These are phyloP conservation scores for Sporothrix curviconia DNA, from an alignment of 2,329 filamentous ascomycete species.

Conservation along the genomic window DNA sequence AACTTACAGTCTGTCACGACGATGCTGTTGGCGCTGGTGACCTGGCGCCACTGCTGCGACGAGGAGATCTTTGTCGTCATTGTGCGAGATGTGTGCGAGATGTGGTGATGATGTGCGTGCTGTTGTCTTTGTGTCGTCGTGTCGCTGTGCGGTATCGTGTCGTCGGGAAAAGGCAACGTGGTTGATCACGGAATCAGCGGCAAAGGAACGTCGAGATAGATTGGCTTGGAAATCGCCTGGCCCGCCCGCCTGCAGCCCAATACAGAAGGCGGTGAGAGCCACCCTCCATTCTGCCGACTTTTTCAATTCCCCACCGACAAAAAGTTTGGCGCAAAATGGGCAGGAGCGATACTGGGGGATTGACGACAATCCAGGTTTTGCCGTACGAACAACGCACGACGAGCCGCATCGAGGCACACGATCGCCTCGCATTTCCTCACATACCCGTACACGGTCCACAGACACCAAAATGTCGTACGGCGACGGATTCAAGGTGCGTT, in stretches of 20 bases:
- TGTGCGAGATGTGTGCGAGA: background rate
- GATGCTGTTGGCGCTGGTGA: slow-evolving; percentile 66
- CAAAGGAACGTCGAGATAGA: background rate
- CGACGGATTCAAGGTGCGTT: slow-evolving; percentile 21
- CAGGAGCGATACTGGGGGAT: background rate
- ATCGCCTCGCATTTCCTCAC: background rate
- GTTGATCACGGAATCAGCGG: background rate
- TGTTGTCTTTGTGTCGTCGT: background rate
- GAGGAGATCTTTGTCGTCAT: slow-evolving; percentile 58
- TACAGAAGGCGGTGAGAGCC: slow-evolving; percentile 22
- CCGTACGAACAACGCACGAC: background rate
- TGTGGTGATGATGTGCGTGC: background rate
- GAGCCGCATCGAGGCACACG: background rate
- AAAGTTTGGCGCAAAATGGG: slow-evolving; percentile 12
- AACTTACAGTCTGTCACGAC: slow-evolving; percentile 78
- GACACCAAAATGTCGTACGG: slow-evolving; percentile 19
- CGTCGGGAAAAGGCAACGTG: slow-evolving; percentile 2
- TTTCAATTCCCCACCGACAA: slow-evolving; percentile 13
- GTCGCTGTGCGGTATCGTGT: too few species aligned
- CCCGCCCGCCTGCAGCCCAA: background rate
- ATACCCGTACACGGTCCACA: background rate
- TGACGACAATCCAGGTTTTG: background rate
- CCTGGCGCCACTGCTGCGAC: slow-evolving; percentile 61
- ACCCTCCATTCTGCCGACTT: slow-evolving; percentile 22
- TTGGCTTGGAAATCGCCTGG: background rate